Base-by-base conservation (phyloP, 768 basidiomycete genomes). In the Tubosaeta brunneosetosa region DNA sequence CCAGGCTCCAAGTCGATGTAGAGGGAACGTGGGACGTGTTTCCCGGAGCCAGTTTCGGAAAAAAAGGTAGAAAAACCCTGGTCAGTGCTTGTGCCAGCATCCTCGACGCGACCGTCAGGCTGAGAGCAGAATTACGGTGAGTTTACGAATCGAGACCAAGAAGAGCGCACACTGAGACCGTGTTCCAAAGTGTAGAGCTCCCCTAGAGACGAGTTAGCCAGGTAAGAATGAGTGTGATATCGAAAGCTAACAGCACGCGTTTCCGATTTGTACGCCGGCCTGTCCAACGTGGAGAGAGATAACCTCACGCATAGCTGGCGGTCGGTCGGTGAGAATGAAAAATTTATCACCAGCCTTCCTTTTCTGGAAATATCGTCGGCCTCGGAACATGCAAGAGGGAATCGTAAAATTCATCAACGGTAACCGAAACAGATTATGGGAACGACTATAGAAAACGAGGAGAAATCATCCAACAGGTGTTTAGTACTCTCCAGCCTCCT, bases 171-270 rank as follows among this genome's bases (percentile, higher is more conserved):
- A 73, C 85, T 91, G 53, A 99, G 78, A 63, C 95, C 95, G 67
- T 97, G 95, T 74, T 99, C 95, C 66, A 97, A 80, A 61, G 94
- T 97, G 78, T 98, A 99, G 57, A 97, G 84, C 73, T 97, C 94
- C 94, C 91, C 90, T 92, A 66, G 64, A 56, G 34, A 56, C 31
- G 54, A 2, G 51, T 61, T 16, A 57, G 57, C 4, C 52, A 38
- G 40, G 47, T 27, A 50, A 53, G 46, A 44, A 40, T 41, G 44
- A 38, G 47, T 49, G 14, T 33, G 45, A 44, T 52, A 52, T 43
- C 17, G 46, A 52, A 14, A 34, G 79, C 88, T 75, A 68, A 91
- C 94, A 95, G 78, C 93, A 98, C 61, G 95, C 93, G 74, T 97
- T 97, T 63, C 88, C 88, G 59, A 91, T 91, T 71, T 91, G 88